Evolutionary conservation across 2,329 filamentous ascomycete species (phyloP), one percentile per base, ranked within the genome.

Genomic region (Chaetothyriales sp.): DNA sequence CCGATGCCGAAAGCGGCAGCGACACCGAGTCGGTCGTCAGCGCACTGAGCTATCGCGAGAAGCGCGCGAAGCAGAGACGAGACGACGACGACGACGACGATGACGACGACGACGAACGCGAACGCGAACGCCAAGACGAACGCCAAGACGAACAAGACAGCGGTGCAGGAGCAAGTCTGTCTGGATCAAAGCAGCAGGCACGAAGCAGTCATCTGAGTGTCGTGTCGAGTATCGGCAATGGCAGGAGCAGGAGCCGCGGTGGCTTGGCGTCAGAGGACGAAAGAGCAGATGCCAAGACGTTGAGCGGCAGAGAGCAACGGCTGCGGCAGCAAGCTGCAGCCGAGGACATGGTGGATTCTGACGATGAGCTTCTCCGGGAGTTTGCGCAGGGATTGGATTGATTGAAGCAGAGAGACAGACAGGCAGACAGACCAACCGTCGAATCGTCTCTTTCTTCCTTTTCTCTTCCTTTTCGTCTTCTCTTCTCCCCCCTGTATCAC

Each of bases 71-170:
- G n/a, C 44, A 18, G 46, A 52, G 76, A 77, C 50, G 73, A 82
- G 59, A 66, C 83, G 48, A 82, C 82, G 64, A 76, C 78, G n/a
- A 70, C 70, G 51, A 57, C 68, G 2, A 73, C 71, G 56, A 64
- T 73, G 64, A 76, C 78, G n/a, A 70, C 70, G 51, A 57, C 68
- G 2, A 73, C 71, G 56, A 64, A n/a, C n/a, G n/a, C n/a, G n/a
- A n/a, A n/a, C n/a, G n/a, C n/a, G n/a, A n/a, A n/a, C n/a, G n/a
- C 73, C 60, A 67, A 68, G 19, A 67, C 68, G 15, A 40, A 15
- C 33, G 33, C 15, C 10, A 40, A 10, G 33, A 15, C 10, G 33
- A 40, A 15, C 10, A 15, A 40, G 33, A 40, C 33, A 40, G 33
- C 15, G 15, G 33, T 40, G 15, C 33, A 5, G 29, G 8, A 40